Conservation (phyloP, 2,329 filamentous ascomycete species). For the Fusarium fracticaudum region DNA sequence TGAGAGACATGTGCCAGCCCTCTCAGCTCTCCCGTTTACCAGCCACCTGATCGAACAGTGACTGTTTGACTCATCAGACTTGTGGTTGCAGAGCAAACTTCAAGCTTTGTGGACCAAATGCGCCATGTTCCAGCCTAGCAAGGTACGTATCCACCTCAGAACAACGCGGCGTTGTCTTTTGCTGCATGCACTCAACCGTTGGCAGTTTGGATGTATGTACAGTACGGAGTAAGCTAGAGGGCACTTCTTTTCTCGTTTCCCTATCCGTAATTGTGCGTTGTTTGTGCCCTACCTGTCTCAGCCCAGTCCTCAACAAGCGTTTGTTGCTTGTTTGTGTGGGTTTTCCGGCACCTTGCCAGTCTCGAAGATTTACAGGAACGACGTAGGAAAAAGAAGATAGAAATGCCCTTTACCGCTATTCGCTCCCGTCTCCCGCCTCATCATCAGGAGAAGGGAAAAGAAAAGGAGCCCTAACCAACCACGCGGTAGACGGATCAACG, state of each 20-base stretch:
- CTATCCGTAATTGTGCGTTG: constrained; percentile 19
- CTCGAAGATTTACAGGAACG: neutral
- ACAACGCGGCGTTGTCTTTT: constrained; percentile 23
- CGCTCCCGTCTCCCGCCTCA: neutral
- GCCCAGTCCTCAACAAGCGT: neutral
- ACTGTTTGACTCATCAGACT: constrained; percentile 1
- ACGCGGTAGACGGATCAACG: constrained; percentile 28
- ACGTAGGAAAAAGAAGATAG: neutral
- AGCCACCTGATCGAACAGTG: constrained; percentile 5
- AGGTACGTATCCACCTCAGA: constrained; percentile 12
- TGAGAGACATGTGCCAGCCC: neutral
- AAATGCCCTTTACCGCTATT: constrained; percentile 9
- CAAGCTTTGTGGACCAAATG: constrained; percentile 19
- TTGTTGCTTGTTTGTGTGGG: neutral
- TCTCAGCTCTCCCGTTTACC: neutral
- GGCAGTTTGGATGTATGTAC: constrained; percentile 18
- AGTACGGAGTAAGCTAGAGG: constrained; percentile 2
- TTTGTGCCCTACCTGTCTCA: constrained; percentile 17
- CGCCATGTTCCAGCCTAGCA: constrained; percentile 16
- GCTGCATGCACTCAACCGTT: constrained; percentile 44
- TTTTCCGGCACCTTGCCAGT: neutral
- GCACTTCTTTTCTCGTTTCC: constrained; percentile 12
- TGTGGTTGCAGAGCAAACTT: constrained; percentile 6
- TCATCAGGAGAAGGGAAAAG: neutral
- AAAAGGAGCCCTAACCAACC: constrained; percentile 11